Evolutionary conservation across 1,284 basidiomycete genomes (phyloP), one percentile per base, ranked within the genome.

Genomic region (Moniliophthora roreri): DNA sequence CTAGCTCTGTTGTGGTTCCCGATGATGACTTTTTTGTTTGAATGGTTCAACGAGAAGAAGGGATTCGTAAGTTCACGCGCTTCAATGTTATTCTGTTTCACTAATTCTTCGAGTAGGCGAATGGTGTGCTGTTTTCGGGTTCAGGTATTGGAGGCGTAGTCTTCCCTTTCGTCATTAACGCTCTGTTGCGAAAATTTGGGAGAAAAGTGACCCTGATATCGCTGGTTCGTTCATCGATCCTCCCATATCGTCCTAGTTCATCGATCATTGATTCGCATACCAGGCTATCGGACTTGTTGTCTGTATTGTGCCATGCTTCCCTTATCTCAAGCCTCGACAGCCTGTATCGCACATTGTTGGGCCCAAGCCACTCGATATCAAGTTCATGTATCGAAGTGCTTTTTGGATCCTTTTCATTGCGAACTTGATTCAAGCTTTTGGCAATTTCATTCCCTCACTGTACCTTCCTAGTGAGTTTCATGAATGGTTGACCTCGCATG

Each of bases 391-490:
- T 21, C 41, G 42, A 10, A 32, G 37, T 13, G 42, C 48, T 2
- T 54, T 57, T 34, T 57, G 52, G 56, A 46, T 57, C 13, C 18
- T 57, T 4, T 54, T 51, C 20, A 35, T 38, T 16, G 52, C 56
- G 6, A 54, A 54, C 35, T 3, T 57, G 21, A 26, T 54, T 20
- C 56, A 57, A 40, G 56, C 40, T 13, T 36, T 57, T 15, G 56
- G 52, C 35, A 57, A 49, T 40, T 57, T 54, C 41, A 28, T 57
- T 39, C 56, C 56, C 38, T 40, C 52, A 23, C 41, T 57, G 45
- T 57, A 54, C 49, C 36, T 57, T 21, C 56, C 56, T 3, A 52
- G 56, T 57, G 15, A 21, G 52, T 44, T 4, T 48, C 28, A 6
- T 11, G 6, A 32, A 32, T 11, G 11, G 28, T 6, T 32, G 28